phyloP scores from a whole-genome alignment of 176 grass and related monocot species.

The Cenchrus fungigraminus region DNA sequence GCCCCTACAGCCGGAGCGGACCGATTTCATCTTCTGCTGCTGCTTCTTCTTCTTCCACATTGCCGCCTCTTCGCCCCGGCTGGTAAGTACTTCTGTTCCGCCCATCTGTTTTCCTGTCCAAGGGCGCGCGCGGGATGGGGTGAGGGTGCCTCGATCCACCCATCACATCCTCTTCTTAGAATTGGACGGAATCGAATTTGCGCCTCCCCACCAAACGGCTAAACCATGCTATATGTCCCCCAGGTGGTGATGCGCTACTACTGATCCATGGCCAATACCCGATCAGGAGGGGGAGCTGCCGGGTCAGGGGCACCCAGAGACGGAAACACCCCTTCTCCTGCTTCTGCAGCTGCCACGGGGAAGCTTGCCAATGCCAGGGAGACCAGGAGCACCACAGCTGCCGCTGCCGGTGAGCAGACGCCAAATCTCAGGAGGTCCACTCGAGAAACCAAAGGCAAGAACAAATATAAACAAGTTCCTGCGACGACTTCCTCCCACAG shows the following conservation, averaged over 20 bases:
- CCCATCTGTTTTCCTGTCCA: too few species aligned
- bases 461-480: slow-evolving; percentile 11
- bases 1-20: too few species aligned
- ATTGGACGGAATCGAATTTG: too few species aligned
- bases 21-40: too few species aligned
- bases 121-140: too few species aligned
- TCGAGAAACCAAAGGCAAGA: slow-evolving; percentile 52
- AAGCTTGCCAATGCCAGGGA: slow-evolving; percentile 29
- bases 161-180: too few species aligned
- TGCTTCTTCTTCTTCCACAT: too few species aligned
- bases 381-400: slow-evolving; percentile 23
- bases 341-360: neutral
- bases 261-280: slow-evolving; percentile 58
- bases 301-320: slow-evolving; percentile 18
- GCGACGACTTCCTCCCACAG: slow-evolving; percentile 17
- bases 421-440: slow-evolving; percentile 72
- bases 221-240: too few species aligned
- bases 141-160: too few species aligned
- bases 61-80: too few species aligned
- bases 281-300: slow-evolving; percentile 45
- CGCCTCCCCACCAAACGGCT: too few species aligned
- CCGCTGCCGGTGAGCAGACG: neutral
- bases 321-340: neutral
- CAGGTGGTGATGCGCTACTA: neutral
- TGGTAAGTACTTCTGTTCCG: too few species aligned